Evolutionary conservation across 140 eudicot species (phyloP), one percentile per base, ranked within the genome.

Genomic region (Anethum foeniculum): DNA sequence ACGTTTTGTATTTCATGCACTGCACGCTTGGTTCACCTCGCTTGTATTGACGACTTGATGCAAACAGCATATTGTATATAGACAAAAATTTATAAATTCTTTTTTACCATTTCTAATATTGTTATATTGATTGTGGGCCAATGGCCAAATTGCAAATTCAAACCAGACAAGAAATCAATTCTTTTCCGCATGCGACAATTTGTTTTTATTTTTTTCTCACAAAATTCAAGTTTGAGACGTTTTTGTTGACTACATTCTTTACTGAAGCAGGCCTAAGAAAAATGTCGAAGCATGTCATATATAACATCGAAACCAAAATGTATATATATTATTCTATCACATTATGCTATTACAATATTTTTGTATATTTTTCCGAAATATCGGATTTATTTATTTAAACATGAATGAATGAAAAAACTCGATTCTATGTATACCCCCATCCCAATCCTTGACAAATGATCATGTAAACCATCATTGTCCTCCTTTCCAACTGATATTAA

Each of bases 361-460:
- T 84, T 84, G 71, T 77, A 76, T 82, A 77, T 62, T 28, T 28
- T 77, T 4, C 68, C 41, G 52, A 71, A 30, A 82, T 76, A 71
- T 77, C 47, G 62, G 84, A 54, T 25, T 75, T 77, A 79, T 80
- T 88, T 86, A 86, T 88, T 88, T 76, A 54, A 88, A 73, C 86
- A 74, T 58, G 23, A 82, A 81, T 78, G 82, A 81, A 86, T 84
- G 49, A 84, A 84, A 83, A 81, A 86, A 83, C 82, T 32, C 30
- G 19, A 75, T 85, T 79, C 80, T 49, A 80, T 76, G 60, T 78
- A n/a, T 46, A 32, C 43, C 71, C 68, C 71, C 69, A n/a, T 73
- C 85, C 80, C 79, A 46, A 75, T 47, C 64, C 23, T 21, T 16
- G 9, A 41, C 41, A 54, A 69, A 48, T 58, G 38, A 71, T 67